These are phyloP conservation scores for Fragaria nilgerrensis DNA, from an alignment of 306 rosid genomes.

Conservation along the genomic window DNA sequence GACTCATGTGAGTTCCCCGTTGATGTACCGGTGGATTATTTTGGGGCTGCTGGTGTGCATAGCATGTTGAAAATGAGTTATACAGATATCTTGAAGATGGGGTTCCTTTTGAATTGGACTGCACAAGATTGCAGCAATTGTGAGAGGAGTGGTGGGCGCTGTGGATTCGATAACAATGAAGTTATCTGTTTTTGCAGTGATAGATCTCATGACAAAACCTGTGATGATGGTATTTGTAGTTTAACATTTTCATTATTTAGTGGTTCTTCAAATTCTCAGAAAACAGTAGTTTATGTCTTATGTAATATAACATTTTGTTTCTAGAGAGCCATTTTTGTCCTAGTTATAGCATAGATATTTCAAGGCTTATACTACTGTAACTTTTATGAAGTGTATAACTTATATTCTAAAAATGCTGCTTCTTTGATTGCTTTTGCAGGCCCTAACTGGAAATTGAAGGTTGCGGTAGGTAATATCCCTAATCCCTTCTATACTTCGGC, in stretches of 20 bases:
- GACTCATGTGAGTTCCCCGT: slow-evolving; percentile 43
- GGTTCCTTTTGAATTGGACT: slow-evolving; percentile 60
- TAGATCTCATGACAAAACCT: slow-evolving; percentile 38
- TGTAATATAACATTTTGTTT: not conserved
- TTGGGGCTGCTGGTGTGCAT: slow-evolving; percentile 11
- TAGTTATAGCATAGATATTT: not conserved
- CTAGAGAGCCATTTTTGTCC: not conserved
- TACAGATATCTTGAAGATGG: slow-evolving; percentile 54
- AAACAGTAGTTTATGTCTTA: not conserved
- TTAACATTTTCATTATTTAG: not conserved
- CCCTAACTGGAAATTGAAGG: fast-evolving
- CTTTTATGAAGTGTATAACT: not conserved
- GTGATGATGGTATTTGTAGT: slow-evolving; percentile 48
- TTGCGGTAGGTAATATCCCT: slow-evolving; percentile 45
- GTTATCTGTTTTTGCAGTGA: slow-evolving; percentile 57
- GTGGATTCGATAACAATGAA: slow-evolving; percentile 45
- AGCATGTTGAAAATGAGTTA: slow-evolving; percentile 41
- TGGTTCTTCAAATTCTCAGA: not conserved
- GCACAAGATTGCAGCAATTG: slow-evolving; percentile 48
- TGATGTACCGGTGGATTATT: slow-evolving; percentile 33
- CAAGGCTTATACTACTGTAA: not conserved
- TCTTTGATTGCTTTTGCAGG: slow-evolving; percentile 33
- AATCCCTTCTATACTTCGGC: not conserved
- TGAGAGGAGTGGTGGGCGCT: slow-evolving; percentile 56
- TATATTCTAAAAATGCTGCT: not conserved